Evolutionary conservation across 225 moss, liverwort and hornwort species (phyloP), one percentile per base, ranked within the genome.

Genomic region (Thuidium tamariscinum): DNA sequence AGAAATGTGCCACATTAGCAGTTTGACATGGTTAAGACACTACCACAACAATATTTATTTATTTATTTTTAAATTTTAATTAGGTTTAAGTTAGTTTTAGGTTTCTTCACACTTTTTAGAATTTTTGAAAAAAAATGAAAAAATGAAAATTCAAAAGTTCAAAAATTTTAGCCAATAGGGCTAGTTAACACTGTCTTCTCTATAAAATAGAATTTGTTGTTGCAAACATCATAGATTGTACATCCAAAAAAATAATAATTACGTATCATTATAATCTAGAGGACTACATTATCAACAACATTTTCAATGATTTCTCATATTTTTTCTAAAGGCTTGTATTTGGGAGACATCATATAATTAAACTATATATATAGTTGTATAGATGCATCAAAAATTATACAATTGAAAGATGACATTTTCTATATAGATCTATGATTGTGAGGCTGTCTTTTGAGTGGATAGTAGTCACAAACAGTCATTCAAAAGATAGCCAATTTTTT

Each of bases 231-330:
- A 39, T 13, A 23, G 23, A 68, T 67, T 37, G 2, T 23, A 23
- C 7, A 37, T 67, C 37, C 21, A 0, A 6, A 20, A 19, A 64
- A 10, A n/a, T 0, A 19, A 1, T 36, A n/a, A n/a, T n/a, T n/a
- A n/a, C n/a, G n/a, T n/a, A n/a, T n/a, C n/a, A n/a, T n/a, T 49
- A 70, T 42, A 70, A 70, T 13, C 41, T 42, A 9, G 26, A 42
- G 3, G 27, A 15, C 16, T 9, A 42, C 9, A 70, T 2, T 70
- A 2, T 4, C 42, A 70, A 3, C 16, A 70, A 70, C 16, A 70
- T 23, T 70, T 70, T 1, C 26, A 39, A 26, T 9, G 3, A 70
- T 41, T 4, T 41, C 5, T 41, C 41, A 15, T 26, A 36, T 7
- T 7, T 21, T 67, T 66, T 67, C 6, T 36, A 67, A 37, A 2